phyloP scores from a whole-genome alignment of 768 basidiomycete genomes.

The Boletus insuetus region DNA sequence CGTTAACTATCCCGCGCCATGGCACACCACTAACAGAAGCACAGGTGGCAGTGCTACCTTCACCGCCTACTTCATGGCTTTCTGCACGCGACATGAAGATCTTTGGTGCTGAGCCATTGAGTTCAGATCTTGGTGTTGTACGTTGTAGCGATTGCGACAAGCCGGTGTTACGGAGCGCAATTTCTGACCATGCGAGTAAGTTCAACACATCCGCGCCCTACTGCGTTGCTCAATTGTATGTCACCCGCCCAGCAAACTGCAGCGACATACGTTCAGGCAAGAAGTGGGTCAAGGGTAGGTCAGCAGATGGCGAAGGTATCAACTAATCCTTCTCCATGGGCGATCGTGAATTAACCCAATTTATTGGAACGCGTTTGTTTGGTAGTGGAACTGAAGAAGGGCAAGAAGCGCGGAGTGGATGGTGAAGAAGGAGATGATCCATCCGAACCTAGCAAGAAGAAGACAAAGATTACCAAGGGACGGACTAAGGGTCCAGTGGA shows the following conservation, averaged over 20 bases:
- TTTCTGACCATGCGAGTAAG: constrained; percentile 75
- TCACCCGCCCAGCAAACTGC: constrained; percentile 51
- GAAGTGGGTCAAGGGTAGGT: constrained; percentile 58
- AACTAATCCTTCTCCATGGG: not conserved
- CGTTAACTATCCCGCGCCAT: constrained; percentile 30
- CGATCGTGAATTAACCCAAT: constrained; percentile 3
- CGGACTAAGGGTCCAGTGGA: constrained; percentile 85
- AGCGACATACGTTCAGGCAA: constrained; percentile 51
- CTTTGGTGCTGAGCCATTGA: constrained; percentile 76
- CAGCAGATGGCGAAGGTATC: constrained; percentile 46
- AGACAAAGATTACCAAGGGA: constrained; percentile 76
- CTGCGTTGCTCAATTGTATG: constrained; percentile 3
- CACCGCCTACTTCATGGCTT: constrained; percentile 84
- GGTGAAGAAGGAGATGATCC: constrained; percentile 64
- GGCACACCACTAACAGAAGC: constrained; percentile 33
- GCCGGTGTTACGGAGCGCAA: constrained; percentile 71
- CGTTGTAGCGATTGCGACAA: constrained; percentile 82
- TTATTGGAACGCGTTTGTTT: constrained; percentile 3
- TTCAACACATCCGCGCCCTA: constrained; percentile 3
- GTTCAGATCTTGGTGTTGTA: constrained; percentile 61
- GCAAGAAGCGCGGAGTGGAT: constrained; percentile 84
- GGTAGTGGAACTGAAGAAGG: constrained; percentile 44
- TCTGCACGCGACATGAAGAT: constrained; percentile 85
- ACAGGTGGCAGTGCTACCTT: constrained; percentile 46
- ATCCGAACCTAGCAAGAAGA: constrained; percentile 71